phyloP scores from a whole-genome alignment of 1,284 basidiomycete genomes.

The Gomphus bonarii region DNA sequence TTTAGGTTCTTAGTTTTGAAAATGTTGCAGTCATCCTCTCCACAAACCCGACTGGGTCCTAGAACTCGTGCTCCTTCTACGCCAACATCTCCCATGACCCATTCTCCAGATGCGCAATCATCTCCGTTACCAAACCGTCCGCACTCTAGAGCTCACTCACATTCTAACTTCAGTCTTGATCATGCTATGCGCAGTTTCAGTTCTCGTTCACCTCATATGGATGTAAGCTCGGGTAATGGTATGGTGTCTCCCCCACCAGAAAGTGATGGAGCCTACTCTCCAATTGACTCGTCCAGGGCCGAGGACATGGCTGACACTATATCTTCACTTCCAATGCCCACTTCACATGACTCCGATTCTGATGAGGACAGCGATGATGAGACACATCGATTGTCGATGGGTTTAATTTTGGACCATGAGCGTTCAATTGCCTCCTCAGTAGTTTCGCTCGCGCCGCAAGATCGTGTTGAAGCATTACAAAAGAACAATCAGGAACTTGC shows the following conservation, averaged over 20 bases:
- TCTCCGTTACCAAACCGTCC: constrained; percentile 9
- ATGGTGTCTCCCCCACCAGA: constrained; percentile 8
- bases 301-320: constrained; percentile 24
- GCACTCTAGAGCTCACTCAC: constrained; percentile 9
- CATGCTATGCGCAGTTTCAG: constrained; percentile 6
- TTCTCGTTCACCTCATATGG: constrained; percentile 2
- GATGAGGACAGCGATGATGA: constrained; percentile 33
- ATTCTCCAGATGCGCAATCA: constrained; percentile 9
- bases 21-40: constrained; percentile 2
- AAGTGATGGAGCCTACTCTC: neutral
- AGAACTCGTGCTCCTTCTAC: constrained; percentile 9
- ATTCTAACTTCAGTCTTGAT: constrained; percentile 9
- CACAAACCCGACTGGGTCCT: neutral
- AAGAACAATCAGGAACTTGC: constrained; percentile 64
- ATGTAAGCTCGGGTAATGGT: neutral
- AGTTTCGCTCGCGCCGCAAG: constrained; percentile 51
- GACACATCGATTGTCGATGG: constrained; percentile 28
- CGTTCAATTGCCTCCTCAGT: constrained; percentile 46
- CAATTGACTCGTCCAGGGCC: constrained; percentile 17
- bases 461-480: constrained; percentile 59
- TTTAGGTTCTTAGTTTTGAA: neutral
- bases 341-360: constrained; percentile 20
- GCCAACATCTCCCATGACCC: constrained; percentile 5
- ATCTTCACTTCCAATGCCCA: constrained; percentile 31
- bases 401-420: constrained; percentile 40